Evolutionary conservation across 805 yeast species (phyloP).

Genomic region (Saturnispora diversa): DNA sequence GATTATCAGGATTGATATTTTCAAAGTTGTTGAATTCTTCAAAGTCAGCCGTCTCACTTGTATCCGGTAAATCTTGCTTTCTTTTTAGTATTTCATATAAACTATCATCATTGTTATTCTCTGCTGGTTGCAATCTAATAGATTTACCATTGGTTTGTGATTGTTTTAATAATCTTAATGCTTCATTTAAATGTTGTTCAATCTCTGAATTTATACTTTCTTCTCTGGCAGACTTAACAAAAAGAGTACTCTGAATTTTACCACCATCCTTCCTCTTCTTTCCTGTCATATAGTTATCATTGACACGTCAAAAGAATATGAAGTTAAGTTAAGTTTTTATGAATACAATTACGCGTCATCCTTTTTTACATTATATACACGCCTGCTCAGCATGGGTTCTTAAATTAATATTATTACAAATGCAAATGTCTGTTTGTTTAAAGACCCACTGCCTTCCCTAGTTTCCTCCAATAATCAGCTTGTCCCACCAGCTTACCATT

Average conservation of each 20-base stretch:
- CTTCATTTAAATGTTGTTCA: neutral
- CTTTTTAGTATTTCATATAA: neutral
- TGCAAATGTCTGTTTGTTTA: constrained; percentile 20
- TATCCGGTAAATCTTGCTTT: neutral
- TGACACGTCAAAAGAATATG: too few species aligned
- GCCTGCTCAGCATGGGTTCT: neutral
- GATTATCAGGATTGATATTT: constrained; percentile 2
- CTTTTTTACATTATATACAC: neutral
- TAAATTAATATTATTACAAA: neutral
- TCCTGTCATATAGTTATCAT: too few species aligned
- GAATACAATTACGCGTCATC: too few species aligned
- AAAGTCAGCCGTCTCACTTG: neutral
- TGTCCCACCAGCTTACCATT: constrained; percentile 58
- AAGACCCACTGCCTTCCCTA: constrained; percentile 66
- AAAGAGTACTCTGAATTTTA: neutral
- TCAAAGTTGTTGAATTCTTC: neutral
- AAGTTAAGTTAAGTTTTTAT: too few species aligned
- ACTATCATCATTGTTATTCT: neutral
- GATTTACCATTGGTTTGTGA: too few species aligned
- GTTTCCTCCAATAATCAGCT: constrained; percentile 83
- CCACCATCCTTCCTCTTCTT: neutral
- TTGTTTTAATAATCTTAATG: neutral
- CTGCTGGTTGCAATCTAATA: too few species aligned
- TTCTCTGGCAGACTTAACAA: neutral
- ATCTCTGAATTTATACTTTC: neutral